Base-by-base conservation (phyloP, 1,284 basidiomycete species). In the Paramarasmius palmivorus region DNA sequence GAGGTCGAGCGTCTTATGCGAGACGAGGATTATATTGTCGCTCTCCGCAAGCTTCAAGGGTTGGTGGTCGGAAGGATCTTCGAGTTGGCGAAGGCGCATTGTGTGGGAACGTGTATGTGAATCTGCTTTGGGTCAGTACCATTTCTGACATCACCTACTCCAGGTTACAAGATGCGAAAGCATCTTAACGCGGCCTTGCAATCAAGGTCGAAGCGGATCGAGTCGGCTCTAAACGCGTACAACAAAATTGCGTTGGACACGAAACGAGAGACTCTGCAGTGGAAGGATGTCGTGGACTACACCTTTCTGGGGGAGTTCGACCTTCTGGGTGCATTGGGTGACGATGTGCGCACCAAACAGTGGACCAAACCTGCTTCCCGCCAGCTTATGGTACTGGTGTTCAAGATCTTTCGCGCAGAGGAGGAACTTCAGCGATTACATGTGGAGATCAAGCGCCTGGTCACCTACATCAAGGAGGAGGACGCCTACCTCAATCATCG, bases 241-340 rank as follows among this genome's bases (percentile, higher is more conserved):
- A 50, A 50, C 25, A 25, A 39, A 6, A 15, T 29, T 4, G 49
- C 49, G 10, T 5, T 4, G 12, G n/a, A 22, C 10, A 14, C 20
- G 10, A 8, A 14, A 15, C 12, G 15, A 34, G 41, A n/a, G 3
- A n/a, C 20, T 4, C 59, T 66, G 14, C 8, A 50, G 3, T 63
- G 57, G 49, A 36, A 52, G 7, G 55, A 64, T 20, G 49, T 69
- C 12, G 46, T 62, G 5, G 55, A 60, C 3, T 61, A 64, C 53
- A 46, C 51, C 0, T 62, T 62, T 12, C 52, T 68, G 0, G 58
- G 59, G 4, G 59, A 69, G 32, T 65, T 69, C 35, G 64, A 63
- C 23, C 53, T 69, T 0, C 56, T 69, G 1, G 53, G n/a, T 60
- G 4, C 56, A 63, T 19, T 58, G 0, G 52, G 58, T 5, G 46